Conservation (phyloP, 768 basidiomycete genomes). For the Dacryopinax spathularia region DNA sequence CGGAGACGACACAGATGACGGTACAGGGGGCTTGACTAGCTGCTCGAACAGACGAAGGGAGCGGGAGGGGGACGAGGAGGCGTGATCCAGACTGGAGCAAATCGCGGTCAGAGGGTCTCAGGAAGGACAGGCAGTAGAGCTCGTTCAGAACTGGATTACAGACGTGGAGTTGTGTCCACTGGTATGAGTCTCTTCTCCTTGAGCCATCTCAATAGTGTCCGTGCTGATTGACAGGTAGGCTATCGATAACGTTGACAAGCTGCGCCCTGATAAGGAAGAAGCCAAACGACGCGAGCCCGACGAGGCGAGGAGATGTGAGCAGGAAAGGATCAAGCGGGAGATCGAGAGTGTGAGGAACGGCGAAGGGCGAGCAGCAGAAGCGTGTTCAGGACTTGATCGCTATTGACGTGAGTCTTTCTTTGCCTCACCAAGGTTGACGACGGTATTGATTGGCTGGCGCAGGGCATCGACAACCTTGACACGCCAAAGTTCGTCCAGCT, state of each 20-base stretch:
- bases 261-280: slow-evolving; percentile 53
- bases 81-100: too few relatives aligned
- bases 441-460: slow-evolving; percentile 1
- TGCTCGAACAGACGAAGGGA: too few relatives aligned
- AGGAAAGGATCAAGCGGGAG: slow-evolving; percentile 27
- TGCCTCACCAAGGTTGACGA: slow-evolving; percentile 5
- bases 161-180: too few relatives aligned
- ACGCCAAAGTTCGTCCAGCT: slow-evolving; percentile 75
- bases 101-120: too few relatives aligned
- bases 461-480: slow-evolving; percentile 74
- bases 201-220: too few relatives aligned
- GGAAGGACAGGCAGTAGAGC: too few relatives aligned
- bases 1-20: too few relatives aligned
- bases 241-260: slow-evolving; percentile 60
- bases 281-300: slow-evolving; percentile 47
- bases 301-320: slow-evolving; percentile 48
- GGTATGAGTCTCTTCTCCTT: too few relatives aligned
- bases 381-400: slow-evolving; percentile 72
- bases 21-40: too few relatives aligned
- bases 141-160: too few relatives aligned
- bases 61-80: too few relatives aligned
- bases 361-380: slow-evolving; percentile 77
- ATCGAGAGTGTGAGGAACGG: slow-evolving; percentile 62
- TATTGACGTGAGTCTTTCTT: slow-evolving; percentile 44
- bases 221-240: too few relatives aligned